phyloP scores from a whole-genome alignment of 257 asterid species.

The Rauvolfia tetraphylla region DNA sequence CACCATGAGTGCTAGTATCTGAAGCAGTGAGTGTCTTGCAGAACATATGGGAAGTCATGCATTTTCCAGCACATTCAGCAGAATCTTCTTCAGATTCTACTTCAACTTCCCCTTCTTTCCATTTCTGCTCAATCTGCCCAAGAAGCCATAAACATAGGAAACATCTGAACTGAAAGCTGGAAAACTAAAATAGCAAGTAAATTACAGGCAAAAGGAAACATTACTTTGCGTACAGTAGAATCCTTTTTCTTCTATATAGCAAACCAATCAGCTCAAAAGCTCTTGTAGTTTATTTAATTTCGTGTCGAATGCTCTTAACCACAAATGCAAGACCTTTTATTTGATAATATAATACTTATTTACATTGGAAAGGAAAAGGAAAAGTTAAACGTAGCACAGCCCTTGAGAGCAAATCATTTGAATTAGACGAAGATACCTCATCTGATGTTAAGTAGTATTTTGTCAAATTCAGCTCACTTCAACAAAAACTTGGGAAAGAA shows the following conservation, averaged over 20 bases:
- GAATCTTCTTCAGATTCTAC: constrained; percentile 60
- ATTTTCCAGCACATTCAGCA: constrained; percentile 45
- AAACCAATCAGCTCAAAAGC: neutral
- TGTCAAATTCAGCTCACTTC: neutral
- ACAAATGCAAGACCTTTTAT: neutral
- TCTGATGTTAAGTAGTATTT: neutral
- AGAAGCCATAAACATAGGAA: neutral
- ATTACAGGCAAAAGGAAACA: neutral
- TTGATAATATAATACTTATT: neutral
- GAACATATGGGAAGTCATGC: constrained; percentile 85
- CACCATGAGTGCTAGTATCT: constrained; percentile 98
- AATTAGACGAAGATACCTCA: neutral
- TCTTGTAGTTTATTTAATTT: neutral
- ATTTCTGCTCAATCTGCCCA: constrained; percentile 46
- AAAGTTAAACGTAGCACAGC: neutral
- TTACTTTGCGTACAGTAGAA: neutral
- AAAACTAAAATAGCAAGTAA: constrained; percentile 3
- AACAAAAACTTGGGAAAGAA: neutral
- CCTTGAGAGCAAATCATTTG: neutral
- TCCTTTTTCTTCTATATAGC: neutral
- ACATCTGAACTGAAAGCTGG: neutral
- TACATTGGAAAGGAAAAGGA: neutral
- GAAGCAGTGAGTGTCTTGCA: constrained; percentile 97
- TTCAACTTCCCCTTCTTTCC: constrained; percentile 63
- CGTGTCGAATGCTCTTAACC: neutral